Evolutionary conservation across 768 basidiomycete species (phyloP).

Genomic region (Xerocomus spinulosus): DNA sequence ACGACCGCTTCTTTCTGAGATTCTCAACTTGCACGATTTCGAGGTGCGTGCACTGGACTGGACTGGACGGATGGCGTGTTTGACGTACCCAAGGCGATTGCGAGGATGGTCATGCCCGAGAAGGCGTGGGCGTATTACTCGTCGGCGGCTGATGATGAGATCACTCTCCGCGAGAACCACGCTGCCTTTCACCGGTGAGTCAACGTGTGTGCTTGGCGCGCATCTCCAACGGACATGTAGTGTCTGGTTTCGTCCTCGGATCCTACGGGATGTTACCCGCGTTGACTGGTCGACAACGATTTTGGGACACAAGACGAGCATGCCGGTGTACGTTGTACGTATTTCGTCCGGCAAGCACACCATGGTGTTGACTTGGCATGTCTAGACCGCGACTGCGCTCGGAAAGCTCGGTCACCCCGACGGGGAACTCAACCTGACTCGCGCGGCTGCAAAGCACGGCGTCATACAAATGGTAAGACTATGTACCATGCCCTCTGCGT

Average conservation of each 20-base stretch:
- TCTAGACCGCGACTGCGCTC: constrained; percentile 74
- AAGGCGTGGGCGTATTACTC: constrained; percentile 97
- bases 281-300: constrained; percentile 87
- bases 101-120: constrained; percentile 71
- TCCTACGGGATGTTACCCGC: constrained; percentile 76
- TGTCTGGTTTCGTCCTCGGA: constrained; percentile 87
- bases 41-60: constrained; percentile 48
- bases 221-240: constrained; percentile 28
- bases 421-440: constrained; percentile 87
- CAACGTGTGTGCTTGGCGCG: neutral
- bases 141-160: constrained; percentile 95
- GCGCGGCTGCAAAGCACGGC: constrained; percentile 77
- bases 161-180: constrained; percentile 85
- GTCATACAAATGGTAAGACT: constrained; percentile 65
- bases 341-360: neutral
- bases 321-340: constrained; percentile 79
- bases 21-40: constrained; percentile 91
- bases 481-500: neutral
- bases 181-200: constrained; percentile 81
- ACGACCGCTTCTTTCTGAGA: constrained; percentile 70
- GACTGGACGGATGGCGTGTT: neutral
- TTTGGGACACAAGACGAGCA: constrained; percentile 65
- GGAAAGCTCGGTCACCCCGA: constrained; percentile 96
- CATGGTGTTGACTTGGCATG: constrained; percentile 5
- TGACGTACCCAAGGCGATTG: constrained; percentile 58